These are phyloP conservation scores for Xylaria bambusicola DNA, from an alignment of 495 filamentous ascomycete species.

Conservation along the genomic window DNA sequence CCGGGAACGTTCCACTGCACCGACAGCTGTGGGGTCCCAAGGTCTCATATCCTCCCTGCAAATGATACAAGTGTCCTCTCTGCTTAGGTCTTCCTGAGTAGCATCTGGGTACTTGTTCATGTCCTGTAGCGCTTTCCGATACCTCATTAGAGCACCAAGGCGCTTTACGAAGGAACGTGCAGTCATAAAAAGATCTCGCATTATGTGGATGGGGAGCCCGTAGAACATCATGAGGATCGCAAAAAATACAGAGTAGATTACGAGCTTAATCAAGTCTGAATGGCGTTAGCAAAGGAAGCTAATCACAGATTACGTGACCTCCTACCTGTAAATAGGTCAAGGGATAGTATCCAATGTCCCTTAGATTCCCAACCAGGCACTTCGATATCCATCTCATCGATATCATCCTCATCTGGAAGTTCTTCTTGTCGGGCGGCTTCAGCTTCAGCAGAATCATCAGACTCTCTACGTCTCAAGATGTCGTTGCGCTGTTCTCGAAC, in stretches of 20 bases:
- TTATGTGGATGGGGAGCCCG: constrained; percentile 92
- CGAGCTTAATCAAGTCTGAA: constrained; percentile 83
- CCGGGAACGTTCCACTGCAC: constrained; percentile 74
- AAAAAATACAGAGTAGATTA: constrained; percentile 90
- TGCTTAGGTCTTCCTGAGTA: constrained; percentile 76
- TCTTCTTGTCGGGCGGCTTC: constrained; percentile 47
- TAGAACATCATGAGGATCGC: constrained; percentile 90
- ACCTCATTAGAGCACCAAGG: constrained; percentile 82
- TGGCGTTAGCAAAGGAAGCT: constrained; percentile 24
- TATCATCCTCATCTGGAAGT: constrained; percentile 69
- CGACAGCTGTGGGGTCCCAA: constrained; percentile 56
- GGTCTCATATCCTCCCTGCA: constrained; percentile 94
- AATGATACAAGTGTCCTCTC: constrained; percentile 95
- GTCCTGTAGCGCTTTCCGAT: constrained; percentile 82
- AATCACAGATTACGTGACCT: not conserved
- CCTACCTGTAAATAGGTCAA: constrained; percentile 82
- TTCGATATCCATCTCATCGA: constrained; percentile 92
- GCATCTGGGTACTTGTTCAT: constrained; percentile 95
- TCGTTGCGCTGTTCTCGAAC: constrained; percentile 61
- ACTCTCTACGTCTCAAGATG: constrained; percentile 62
- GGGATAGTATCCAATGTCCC: constrained; percentile 85
- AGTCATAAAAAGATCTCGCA: constrained; percentile 92
- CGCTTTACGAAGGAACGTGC: constrained; percentile 86
- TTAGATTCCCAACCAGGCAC: constrained; percentile 97
- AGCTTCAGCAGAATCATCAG: constrained; percentile 45